A percentile compares a stretch with the other conserved stretches of the same genome.
Conservation (phyloP, 805 yeast genomes). For the Starmerella gropengiesseri region DNA sequence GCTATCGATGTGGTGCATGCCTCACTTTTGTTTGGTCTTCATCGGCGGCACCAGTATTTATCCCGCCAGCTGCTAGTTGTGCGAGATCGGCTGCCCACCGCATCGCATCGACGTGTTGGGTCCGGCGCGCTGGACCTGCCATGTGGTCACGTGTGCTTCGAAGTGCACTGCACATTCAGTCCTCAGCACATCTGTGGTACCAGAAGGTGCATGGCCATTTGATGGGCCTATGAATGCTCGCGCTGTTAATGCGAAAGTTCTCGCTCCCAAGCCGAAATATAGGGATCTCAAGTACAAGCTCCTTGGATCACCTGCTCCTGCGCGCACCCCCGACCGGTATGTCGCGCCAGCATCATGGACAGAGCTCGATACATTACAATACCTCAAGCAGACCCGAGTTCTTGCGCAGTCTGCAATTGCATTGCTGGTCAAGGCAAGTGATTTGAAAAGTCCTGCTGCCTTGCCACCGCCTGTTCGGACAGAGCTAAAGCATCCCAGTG, state of each 20-base stretch:
- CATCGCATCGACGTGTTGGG: too few relatives aligned
- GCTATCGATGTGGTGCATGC: too few relatives aligned
- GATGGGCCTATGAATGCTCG: neutral
- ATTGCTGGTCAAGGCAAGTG: constrained; percentile 11
- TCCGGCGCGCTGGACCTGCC: too few relatives aligned
- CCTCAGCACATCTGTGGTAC: too few relatives aligned
- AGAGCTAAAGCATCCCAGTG: neutral
- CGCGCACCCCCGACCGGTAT: neutral
- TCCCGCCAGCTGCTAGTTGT: too few relatives aligned
- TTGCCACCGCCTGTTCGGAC: constrained; percentile 4
- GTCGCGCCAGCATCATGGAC: constrained; percentile 9
- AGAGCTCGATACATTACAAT: constrained; percentile 15
- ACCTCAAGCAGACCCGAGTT: constrained; percentile 15
- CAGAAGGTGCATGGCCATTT: too few relatives aligned
- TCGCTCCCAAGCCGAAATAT: neutral
- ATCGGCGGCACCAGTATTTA: too few relatives aligned
- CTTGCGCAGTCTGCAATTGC: constrained; percentile 9
- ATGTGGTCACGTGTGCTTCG: too few relatives aligned
- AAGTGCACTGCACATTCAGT: too few relatives aligned
- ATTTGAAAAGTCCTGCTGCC: constrained; percentile 1
- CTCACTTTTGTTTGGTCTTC: too few relatives aligned
- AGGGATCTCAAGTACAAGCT: constrained; percentile 8
- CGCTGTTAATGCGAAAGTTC: neutral
- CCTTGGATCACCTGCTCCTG: constrained; percentile 6
- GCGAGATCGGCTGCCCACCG: too few relatives aligned